phyloP scores from a whole-genome alignment of 2,329 filamentous ascomycete genomes.

The Claviceps capensis region DNA sequence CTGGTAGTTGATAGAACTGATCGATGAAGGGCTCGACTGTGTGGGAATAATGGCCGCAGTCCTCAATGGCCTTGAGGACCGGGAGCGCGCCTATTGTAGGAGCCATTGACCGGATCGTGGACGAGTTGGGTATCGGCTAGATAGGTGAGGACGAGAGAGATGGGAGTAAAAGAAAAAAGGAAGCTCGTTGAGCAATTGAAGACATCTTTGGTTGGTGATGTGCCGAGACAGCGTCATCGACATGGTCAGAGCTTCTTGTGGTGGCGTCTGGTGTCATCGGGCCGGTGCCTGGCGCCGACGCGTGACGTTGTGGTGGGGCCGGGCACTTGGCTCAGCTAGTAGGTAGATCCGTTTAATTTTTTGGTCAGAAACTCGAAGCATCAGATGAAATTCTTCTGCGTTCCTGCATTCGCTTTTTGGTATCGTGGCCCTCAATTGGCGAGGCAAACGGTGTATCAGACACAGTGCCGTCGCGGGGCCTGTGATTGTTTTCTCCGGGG shows the following conservation, averaged over 20 bases:
- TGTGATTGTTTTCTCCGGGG: background rate
- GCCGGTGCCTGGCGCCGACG: too few species aligned
- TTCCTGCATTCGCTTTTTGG: background rate
- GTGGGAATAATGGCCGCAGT: slow-evolving; percentile 63
- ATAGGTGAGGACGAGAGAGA: background rate
- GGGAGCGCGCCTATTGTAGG: slow-evolving; percentile 51
- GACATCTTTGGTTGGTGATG: too few species aligned
- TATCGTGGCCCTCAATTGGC: background rate
- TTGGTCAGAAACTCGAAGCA: too few species aligned
- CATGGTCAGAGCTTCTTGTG: too few species aligned
- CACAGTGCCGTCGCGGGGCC: background rate
- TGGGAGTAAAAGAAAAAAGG: background rate
- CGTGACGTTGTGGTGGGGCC: background rate
- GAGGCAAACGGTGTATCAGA: background rate
- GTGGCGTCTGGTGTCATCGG: too few species aligned
- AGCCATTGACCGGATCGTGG: background rate
- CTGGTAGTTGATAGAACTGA: slow-evolving; percentile 57
- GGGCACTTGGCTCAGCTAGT: too few species aligned
- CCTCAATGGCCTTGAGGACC: slow-evolving; percentile 51
- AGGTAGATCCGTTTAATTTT: too few species aligned
- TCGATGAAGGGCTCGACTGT: slow-evolving; percentile 63
- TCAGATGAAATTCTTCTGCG: background rate
- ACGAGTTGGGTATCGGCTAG: background rate
- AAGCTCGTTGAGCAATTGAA: background rate
- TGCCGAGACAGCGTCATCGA: background rate